Percentiles rank a stretch among this genome's conserved stretches.
These are phyloP conservation scores for Rhododendron williamsianum DNA, from an alignment of 148 eudicot genomes.

Conservation along the genomic window DNA sequence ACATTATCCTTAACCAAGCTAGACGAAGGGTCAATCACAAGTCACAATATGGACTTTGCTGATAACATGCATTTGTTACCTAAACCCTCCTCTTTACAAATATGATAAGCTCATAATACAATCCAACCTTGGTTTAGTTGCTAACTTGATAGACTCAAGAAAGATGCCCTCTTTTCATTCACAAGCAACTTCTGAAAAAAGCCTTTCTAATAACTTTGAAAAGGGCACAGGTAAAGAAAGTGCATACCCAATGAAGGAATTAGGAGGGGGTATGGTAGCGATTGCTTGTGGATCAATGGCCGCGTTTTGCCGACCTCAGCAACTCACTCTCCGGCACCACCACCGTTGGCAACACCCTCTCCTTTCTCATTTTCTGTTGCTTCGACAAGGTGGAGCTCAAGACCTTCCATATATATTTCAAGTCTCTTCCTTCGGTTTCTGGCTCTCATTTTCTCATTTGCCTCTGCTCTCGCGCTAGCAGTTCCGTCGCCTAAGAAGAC, in stretches of 20 bases:
- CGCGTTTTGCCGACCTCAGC: background rate
- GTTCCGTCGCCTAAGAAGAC: constrained; percentile 11
- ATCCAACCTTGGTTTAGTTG: background rate
- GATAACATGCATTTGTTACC: background rate
- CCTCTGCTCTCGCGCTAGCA: constrained; percentile 27
- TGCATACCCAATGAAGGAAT: background rate
- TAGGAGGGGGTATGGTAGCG: background rate
- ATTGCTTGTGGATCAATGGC: constrained; percentile 17
- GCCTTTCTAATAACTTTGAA: background rate
- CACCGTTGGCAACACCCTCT: constrained; percentile 19
- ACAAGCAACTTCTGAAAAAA: background rate
- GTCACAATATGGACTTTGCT: background rate
- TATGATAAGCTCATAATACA: background rate
- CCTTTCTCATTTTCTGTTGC: constrained; percentile 26
- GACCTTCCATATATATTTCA: constrained; percentile 14
- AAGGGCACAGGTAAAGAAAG: background rate
- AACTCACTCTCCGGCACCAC: constrained; percentile 5
- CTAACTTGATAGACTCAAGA: background rate
- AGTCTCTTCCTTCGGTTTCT: constrained; percentile 22
- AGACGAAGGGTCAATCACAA: background rate
- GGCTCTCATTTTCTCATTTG: constrained; percentile 20
- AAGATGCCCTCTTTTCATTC: background rate
- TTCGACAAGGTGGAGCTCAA: constrained; percentile 22
- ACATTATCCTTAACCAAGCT: background rate
- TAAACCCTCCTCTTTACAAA: background rate